Evolutionary conservation across 768 basidiomycete species (phyloP).

Genomic region (Boletus rex-veris): DNA sequence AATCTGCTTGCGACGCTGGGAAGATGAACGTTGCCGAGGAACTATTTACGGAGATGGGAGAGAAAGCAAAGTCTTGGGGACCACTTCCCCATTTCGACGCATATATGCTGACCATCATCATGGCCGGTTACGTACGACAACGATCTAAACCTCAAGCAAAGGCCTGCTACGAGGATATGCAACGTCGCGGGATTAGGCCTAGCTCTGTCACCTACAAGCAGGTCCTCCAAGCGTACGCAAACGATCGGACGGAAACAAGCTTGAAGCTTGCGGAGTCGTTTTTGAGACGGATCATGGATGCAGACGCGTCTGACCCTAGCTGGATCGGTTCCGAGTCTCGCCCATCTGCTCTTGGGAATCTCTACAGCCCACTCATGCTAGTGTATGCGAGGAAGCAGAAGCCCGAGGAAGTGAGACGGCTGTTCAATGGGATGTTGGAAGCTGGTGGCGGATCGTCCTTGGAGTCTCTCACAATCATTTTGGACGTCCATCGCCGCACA

Average conservation of each 20-base stretch:
- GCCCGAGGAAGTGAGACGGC: slow-evolving; percentile 51
- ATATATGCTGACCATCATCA: slow-evolving; percentile 69
- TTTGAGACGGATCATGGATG: slow-evolving; percentile 46
- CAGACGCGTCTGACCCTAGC: slow-evolving; percentile 30
- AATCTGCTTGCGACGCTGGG: slow-evolving; percentile 75
- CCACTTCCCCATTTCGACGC: slow-evolving; percentile 45
- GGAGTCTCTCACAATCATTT: slow-evolving; percentile 55
- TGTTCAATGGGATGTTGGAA: slow-evolving; percentile 52
- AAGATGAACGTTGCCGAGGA: slow-evolving; percentile 59
- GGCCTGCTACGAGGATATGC: slow-evolving; percentile 71
- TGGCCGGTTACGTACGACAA: slow-evolving; percentile 63
- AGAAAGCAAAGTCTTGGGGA: slow-evolving; percentile 33
- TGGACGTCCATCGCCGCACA: slow-evolving; percentile 68
- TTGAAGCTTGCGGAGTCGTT: slow-evolving; percentile 65
- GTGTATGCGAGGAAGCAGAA: slow-evolving; percentile 43
- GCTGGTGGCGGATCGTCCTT: slow-evolving; percentile 58
- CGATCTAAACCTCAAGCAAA: slow-evolving; percentile 55
- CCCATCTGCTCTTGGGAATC: slow-evolving; percentile 44
- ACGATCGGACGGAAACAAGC: slow-evolving; percentile 45
- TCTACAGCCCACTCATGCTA: slow-evolving; percentile 62
- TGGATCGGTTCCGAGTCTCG: slow-evolving; percentile 43
- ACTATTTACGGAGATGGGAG: slow-evolving; percentile 68
- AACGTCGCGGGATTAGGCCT: slow-evolving; percentile 57
- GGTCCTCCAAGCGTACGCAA: slow-evolving; percentile 61
- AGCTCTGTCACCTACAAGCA: slow-evolving; percentile 64